These are phyloP conservation scores for Cetradonia linearis DNA, from an alignment of 495 filamentous ascomycete genomes.

Conservation along the genomic window DNA sequence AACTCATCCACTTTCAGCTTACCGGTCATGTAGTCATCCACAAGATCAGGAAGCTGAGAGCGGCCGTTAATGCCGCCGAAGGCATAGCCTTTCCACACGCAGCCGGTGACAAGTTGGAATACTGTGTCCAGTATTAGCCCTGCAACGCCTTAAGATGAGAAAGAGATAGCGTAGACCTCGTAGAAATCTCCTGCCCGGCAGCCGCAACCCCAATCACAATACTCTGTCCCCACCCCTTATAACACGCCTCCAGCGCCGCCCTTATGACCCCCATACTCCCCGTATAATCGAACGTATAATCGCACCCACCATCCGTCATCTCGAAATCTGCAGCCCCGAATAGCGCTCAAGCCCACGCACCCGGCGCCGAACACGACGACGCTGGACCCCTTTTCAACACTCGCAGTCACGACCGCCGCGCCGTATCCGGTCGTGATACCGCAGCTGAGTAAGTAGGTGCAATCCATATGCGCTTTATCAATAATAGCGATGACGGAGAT, in stretches of 20 bases:
- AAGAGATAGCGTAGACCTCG: conserved; percentile 60
- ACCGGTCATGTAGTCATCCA: conserved; percentile 80
- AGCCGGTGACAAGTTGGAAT: conserved; percentile 96
- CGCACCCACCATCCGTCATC: conserved; percentile 99
- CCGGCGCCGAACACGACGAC: conserved; percentile 91
- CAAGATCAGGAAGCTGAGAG: conserved; percentile 77
- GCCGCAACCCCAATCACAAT: conserved; percentile 97
- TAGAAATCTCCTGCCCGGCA: conserved; percentile 93
- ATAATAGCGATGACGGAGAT: conserved; percentile 96
- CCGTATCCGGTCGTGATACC: conserved; percentile 99
- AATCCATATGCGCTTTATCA: conserved; percentile 81
- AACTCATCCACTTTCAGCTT: conserved; percentile 98
- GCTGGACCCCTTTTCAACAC: conserved; percentile 77
- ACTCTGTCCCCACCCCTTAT: conserved; percentile 98
- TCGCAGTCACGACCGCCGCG: conserved; percentile 84
- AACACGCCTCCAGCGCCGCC: conserved; percentile 90
- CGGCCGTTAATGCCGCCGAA: conserved; percentile 98
- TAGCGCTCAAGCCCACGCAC: conserved; percentile 86
- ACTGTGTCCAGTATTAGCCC: conserved; percentile 44
- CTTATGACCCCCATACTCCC: conserved; percentile 96
- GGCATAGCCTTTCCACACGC: conserved; percentile 94
- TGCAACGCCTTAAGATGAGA: conserved; percentile 11
- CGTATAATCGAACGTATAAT: conserved; percentile 99
- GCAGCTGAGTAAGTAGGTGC: conserved; percentile 89
- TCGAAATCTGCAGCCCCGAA: conserved; percentile 90